phyloP scores from a whole-genome alignment of 176 grass and related monocot genomes.

The Oryza coarctata region DNA sequence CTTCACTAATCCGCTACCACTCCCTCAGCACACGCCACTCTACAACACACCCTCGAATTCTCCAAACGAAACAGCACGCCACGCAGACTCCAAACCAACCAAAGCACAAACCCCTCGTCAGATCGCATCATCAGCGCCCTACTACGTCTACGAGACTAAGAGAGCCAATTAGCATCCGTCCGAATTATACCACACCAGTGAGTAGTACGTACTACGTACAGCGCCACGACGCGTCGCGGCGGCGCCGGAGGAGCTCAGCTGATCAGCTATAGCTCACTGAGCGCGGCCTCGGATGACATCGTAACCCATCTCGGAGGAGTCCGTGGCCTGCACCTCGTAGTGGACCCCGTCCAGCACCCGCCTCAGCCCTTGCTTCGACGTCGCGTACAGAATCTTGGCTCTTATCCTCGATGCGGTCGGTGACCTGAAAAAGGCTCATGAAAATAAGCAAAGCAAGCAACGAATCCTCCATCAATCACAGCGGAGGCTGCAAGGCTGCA shows the following conservation, averaged over 20 bases:
- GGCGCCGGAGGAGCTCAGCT: neutral
- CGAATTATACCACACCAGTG: constrained; percentile 1
- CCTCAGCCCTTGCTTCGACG: constrained; percentile 88
- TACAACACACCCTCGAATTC: constrained; percentile 15
- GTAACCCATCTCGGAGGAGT: constrained; percentile 93
- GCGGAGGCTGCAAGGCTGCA: neutral
- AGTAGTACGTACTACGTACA: neutral
- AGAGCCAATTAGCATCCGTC: constrained; percentile 29
- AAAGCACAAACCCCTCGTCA: constrained; percentile 29
- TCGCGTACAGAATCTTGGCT: constrained; percentile 96
- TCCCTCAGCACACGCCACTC: constrained; percentile 30
- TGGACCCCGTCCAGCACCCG: constrained; percentile 87
- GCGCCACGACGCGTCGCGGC: neutral
- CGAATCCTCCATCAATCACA: constrained; percentile 10
- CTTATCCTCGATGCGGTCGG: constrained; percentile 94
- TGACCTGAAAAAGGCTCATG: constrained; percentile 45
- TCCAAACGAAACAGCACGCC: neutral
- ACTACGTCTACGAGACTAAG: neutral
- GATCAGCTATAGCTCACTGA: constrained; percentile 39
- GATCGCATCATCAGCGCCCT: constrained; percentile 19
- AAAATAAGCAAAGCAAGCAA: neutral
- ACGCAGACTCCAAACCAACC: neutral
- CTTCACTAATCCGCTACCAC: constrained; percentile 54
- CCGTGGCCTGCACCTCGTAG: constrained; percentile 98
- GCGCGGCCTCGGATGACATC: constrained; percentile 89